These are phyloP conservation scores for Phyllosticta paracitricarpa DNA, from an alignment of 2,329 filamentous ascomycete species.

Conservation along the genomic window DNA sequence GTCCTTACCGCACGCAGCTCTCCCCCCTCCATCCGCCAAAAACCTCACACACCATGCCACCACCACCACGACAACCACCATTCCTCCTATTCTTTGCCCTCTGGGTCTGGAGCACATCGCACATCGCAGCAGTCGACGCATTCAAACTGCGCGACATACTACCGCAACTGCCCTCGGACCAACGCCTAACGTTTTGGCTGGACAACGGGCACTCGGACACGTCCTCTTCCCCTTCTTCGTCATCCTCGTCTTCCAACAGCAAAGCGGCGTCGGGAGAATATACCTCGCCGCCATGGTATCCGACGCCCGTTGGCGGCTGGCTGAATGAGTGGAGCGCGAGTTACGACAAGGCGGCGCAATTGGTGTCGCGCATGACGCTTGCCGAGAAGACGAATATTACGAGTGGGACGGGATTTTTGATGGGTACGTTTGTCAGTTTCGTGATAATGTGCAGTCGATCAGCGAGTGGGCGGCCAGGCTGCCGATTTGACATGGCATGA, in stretches of 20 bases:
- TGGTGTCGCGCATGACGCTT: conserved; percentile 68
- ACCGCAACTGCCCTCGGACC: background rate
- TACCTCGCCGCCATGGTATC: conserved; percentile 50
- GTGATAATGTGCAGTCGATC: too few relatives aligned
- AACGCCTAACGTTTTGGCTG: background rate
- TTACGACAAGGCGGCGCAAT: conserved; percentile 56
- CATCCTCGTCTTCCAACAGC: background rate
- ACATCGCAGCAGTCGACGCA: background rate
- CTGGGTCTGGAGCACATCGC: background rate
- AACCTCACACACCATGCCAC: too few relatives aligned
- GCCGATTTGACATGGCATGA: too few relatives aligned
- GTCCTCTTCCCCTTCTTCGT: too few relatives aligned
- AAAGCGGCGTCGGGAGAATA: conserved; percentile 19
- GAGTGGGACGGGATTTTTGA: conserved; percentile 58
- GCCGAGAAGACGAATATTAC: conserved; percentile 75
- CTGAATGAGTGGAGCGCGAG: conserved; percentile 56
- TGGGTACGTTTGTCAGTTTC: conserved; percentile 37
- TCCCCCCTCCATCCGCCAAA: too few relatives aligned
- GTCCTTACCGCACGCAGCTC: too few relatives aligned
- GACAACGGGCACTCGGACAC: background rate
- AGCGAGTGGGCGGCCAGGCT: too few relatives aligned
- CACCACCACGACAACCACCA: background rate
- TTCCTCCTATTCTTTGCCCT: background rate
- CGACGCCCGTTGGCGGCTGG: conserved; percentile 64
- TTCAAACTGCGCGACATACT: background rate